A percentile compares a stretch with the other conserved stretches of the same genome.
Evolutionary conservation across 768 basidiomycete genomes (phyloP).

Genomic region (Suillus americanus): DNA sequence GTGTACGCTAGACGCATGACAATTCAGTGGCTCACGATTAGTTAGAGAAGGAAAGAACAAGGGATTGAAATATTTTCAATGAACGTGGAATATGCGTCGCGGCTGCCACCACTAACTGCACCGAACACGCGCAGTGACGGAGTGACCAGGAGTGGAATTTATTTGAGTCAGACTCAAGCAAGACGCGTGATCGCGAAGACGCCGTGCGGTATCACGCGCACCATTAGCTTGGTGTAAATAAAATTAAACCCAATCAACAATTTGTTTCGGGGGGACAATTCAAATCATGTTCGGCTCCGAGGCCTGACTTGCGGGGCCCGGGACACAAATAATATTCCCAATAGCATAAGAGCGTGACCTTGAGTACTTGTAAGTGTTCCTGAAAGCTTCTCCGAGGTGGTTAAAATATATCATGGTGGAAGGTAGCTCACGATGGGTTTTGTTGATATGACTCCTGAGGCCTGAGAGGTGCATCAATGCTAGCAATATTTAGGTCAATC

Average conservation of each 20-base stretch:
- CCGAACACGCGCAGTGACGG: neutral
- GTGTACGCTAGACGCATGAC: neutral
- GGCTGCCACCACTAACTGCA: too few species aligned
- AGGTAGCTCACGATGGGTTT: neutral
- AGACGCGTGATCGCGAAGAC: neutral
- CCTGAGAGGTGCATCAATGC: neutral
- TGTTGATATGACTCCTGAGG: neutral
- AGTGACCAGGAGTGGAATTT: neutral
- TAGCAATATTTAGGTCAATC: neutral
- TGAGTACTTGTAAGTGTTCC: neutral
- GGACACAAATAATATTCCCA: neutral
- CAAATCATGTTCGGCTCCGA: neutral
- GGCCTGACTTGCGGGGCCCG: neutral
- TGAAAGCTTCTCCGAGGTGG: neutral
- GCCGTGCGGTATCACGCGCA: neutral
- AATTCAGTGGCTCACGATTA: neutral
- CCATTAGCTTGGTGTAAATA: too few species aligned
- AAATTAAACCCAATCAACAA: too few species aligned
- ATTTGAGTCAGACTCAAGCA: neutral
- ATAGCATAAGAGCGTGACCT: neutral
- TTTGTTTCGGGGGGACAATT: neutral
- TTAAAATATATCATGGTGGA: neutral
- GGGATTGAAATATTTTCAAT: neutral
- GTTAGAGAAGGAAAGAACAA: neutral
- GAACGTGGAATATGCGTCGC: neutral